phyloP scores from a whole-genome alignment of 208 protist genomes.

The Angomonas ambiguus region DNA sequence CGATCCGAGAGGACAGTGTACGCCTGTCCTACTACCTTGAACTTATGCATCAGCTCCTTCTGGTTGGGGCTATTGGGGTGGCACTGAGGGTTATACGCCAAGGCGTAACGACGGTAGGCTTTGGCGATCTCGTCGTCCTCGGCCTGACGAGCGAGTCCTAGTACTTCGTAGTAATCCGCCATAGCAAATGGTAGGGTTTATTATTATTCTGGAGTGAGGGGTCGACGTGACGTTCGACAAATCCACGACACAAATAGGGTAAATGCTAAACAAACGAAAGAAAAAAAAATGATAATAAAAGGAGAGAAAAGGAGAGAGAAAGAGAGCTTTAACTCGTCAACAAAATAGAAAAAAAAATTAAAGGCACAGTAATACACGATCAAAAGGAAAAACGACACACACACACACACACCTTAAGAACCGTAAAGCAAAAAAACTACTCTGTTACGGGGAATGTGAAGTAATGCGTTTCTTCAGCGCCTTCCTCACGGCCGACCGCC shows the following conservation, averaged over 20 bases:
- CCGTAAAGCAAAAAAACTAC: neutral
- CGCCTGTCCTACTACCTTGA: slow-evolving; percentile 76
- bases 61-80: slow-evolving; percentile 60
- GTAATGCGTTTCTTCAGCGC: neutral
- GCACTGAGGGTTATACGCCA: slow-evolving; percentile 87
- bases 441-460: neutral
- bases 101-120: slow-evolving; percentile 80
- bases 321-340: neutral
- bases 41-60: slow-evolving; percentile 60
- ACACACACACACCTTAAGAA: neutral
- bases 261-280: neutral
- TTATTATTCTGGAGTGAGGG: too few species aligned
- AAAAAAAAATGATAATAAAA: slow-evolving; percentile 3
- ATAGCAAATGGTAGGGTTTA: slow-evolving; percentile 29
- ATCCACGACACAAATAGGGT: neutral
- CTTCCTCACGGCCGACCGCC: neutral
- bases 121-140: slow-evolving; percentile 85
- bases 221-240: too few species aligned
- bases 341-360: neutral
- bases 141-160: slow-evolving; percentile 75
- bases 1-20: slow-evolving; percentile 87
- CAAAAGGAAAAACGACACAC: neutral
- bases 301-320: neutral
- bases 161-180: slow-evolving; percentile 83
- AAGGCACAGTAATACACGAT: neutral